Evolutionary conservation across 768 basidiomycete genomes (phyloP).

Genomic region (Auriscalpium microsporum): DNA sequence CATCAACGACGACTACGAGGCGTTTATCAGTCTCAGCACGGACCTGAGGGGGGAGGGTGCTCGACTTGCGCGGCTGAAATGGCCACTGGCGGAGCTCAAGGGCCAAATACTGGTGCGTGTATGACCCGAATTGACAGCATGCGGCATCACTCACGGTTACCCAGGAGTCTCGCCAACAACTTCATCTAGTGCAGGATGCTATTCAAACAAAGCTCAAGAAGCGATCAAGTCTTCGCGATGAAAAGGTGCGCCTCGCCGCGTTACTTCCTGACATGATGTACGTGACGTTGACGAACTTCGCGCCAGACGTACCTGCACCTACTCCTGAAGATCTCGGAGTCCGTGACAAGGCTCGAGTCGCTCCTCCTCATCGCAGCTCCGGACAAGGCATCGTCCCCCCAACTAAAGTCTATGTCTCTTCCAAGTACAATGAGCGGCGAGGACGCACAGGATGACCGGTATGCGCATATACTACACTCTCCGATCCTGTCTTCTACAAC

Average conservation of each 20-base stretch:
- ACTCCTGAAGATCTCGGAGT: constrained; percentile 88
- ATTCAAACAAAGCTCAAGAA: constrained; percentile 74
- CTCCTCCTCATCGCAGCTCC: constrained; percentile 64
- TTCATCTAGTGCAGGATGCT: constrained; percentile 59
- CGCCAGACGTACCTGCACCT: constrained; percentile 73
- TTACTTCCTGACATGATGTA: background rate
- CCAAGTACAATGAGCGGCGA: constrained; percentile 25
- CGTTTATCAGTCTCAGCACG: constrained; percentile 93
- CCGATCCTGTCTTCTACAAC: background rate
- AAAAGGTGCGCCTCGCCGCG: constrained; percentile 51
- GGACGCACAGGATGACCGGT: constrained; percentile 35
- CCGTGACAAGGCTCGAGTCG: constrained; percentile 79
- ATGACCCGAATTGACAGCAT: background rate
- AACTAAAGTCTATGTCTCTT: constrained; percentile 22
- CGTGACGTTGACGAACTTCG: constrained; percentile 1
- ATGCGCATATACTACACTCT: constrained; percentile 25
- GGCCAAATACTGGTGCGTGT: constrained; percentile 57
- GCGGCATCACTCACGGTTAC: background rate
- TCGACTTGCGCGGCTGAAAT: constrained; percentile 57
- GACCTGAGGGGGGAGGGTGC: constrained; percentile 81
- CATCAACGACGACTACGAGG: constrained; percentile 97
- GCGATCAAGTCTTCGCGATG: constrained; percentile 70
- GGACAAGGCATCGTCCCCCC: constrained; percentile 29
- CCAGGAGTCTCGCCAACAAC: constrained; percentile 54
- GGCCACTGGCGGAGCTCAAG: constrained; percentile 57